Evolutionary conservation across 169 alveolate genomes (phyloP), one percentile per base, ranked within the genome.

Genomic region (Cyclospora cayetanensis): DNA sequence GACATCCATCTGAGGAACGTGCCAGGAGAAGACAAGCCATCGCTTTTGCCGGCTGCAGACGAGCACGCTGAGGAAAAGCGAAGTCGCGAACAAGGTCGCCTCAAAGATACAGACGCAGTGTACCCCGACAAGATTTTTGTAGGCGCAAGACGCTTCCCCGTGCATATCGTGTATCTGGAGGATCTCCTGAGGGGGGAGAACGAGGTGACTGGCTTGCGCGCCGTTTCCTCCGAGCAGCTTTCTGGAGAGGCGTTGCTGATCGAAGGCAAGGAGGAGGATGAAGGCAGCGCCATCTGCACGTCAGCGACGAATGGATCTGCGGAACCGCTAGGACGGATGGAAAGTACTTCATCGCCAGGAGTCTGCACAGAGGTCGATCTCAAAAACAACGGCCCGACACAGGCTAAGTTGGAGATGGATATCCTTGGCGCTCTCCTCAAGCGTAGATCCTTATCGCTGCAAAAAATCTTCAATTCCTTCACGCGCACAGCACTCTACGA

Each of bases 71-170:
- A 34, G 2, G 63, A 39, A 34, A 9, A 72, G 63, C 63, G 34
- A 9, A 20, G 34, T 7, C 9, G 34, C 39, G 34, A 63, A 27
- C 76, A 22, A 27, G 76, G 34, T n/a, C 76, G 27, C 7, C 31
- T 11, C 34, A 22, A 22, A n/a, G 22, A 27, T 9, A 42, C 46
- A 27, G 43, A 53, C 20, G 37, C 89, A 46, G 15, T 11, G 50
- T 41, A 37, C 29, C 63, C 82, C 18, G 65, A 76, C 37, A 70
- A 80, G 25, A 91, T 91, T 27, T 91, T 46, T 34, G 94, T 91
- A 11, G 94, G 94, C 12, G 94, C 90, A 9, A 53, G 63, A 5
- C 92, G 94, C 11, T 91, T 84, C 82, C 90, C 91, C 20, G 94
- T 91, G 29, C 91, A 91, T 37, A 60, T 3, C 11, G 35, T 90